Base-by-base conservation (phyloP, 2,329 filamentous ascomycete species). In the Stemphylium beticola region DNA sequence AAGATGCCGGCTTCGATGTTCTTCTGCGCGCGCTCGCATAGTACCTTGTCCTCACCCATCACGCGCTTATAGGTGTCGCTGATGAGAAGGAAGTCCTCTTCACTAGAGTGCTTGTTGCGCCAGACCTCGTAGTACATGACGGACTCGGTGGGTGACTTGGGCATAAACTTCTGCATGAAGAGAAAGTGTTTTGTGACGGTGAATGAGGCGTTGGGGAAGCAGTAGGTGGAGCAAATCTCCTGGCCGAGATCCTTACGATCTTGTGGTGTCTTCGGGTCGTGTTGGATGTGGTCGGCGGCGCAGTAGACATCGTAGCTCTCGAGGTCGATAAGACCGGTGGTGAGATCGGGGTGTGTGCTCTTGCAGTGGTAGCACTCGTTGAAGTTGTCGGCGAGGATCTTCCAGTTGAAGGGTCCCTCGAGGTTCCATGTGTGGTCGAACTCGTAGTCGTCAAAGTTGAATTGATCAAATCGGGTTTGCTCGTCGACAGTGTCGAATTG, bases 341-440 rank as follows among this genome's bases (percentile, higher is more conserved):
- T 78, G 29, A 86, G 82, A 53, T 85, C 82, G 2, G 85, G 84
- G 61, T 87, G 84, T 2, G 83, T 81, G 0, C 81, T 82, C 45
- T 81, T 80, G 75, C 84, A 87, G 75, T 87, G 85, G 62, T 87
- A 88, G 67, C 85, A 87, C 67, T 85, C 85, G 67, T 88, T 88
- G 77, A 86, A 88, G 75, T 87, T 87, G 66, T 87, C 85, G 12
- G 69, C 64, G 11, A 72, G 58, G 26, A 71, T 71, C 56, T 73
- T 73, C 70, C 70, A 73, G 54, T 72, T 72, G 55, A 65, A 71
- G 31, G 67, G 58, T 9, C 65, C 67, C n/a, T 70, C 69, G 52
- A 72, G 62, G 37, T 66, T 66, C 58, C 64, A 73, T 17, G 64
- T 69, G 55, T 73, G 70, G 53, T 72, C 68, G 59, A 85, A 86